phyloP scores from a whole-genome alignment of 2,329 filamentous ascomycete species.

The Aureobasidium melanogenum region DNA sequence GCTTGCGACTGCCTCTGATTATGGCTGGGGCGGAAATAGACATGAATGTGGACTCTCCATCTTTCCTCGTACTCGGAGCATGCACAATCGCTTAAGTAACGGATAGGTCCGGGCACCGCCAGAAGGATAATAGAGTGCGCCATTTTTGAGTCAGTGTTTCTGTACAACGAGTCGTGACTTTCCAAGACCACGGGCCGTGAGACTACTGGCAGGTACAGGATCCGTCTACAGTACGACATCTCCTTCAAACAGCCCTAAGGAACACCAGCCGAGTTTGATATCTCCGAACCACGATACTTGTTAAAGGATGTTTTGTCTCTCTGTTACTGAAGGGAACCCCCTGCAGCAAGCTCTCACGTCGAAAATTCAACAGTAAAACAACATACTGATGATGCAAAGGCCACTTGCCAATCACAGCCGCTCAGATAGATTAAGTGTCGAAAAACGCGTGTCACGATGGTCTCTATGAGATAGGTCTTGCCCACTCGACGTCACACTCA shows the following conservation, averaged over 20 bases:
- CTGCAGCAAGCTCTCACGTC: not conserved
- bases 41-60: not conserved
- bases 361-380: not conserved
- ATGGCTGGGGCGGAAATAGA: not conserved
- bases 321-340: not conserved
- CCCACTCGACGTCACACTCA: not conserved
- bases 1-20: not conserved
- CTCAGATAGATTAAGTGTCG: not conserved
- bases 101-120: not conserved
- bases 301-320: not conserved
- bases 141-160: slow-evolving; percentile 8
- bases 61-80: slow-evolving; percentile 8
- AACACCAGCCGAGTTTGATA: not conserved
- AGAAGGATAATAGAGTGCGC: slow-evolving; percentile 11
- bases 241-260: not conserved
- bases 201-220: not conserved
- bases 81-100: slow-evolving; percentile 11
- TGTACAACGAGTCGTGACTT: not conserved
- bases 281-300: not conserved
- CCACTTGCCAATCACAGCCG: not conserved
- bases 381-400: not conserved
- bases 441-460: not conserved
- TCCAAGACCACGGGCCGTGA: not conserved
- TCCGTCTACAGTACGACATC: not conserved
- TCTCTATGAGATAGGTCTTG: not conserved